These are phyloP conservation scores for Fraxinus anomala DNA, from an alignment of 257 asterid species.

Conservation along the genomic window DNA sequence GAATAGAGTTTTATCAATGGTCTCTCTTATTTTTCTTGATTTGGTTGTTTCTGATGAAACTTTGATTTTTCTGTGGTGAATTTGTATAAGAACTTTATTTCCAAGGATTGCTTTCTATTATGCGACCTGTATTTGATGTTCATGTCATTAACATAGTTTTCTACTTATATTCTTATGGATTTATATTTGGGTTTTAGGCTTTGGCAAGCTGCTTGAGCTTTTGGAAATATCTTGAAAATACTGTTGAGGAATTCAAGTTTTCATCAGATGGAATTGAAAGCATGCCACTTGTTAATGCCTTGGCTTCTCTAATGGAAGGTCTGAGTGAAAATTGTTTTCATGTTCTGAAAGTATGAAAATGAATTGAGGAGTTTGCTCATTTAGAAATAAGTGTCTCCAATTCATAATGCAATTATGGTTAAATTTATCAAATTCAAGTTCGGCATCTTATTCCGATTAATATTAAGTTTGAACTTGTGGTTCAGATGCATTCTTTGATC, in stretches of 20 bases:
- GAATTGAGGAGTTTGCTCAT: not conserved
- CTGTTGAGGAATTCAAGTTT: constrained; percentile 52
- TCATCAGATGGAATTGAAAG: constrained; percentile 39
- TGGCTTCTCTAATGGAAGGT: constrained; percentile 70
- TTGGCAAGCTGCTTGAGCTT: constrained; percentile 78
- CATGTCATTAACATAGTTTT: not conserved
- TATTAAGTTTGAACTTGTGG: not conserved
- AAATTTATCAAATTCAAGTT: not conserved
- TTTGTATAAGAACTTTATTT: not conserved
- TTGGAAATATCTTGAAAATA: constrained; percentile 44
- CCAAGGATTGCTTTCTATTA: not conserved
- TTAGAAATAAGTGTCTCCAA: constrained; percentile 11
- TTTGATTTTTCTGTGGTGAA: not conserved
- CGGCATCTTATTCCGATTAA: not conserved
- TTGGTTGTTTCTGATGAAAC: constrained; percentile 3
- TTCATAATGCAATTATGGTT: constrained; percentile 3
- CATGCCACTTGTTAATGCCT: constrained; percentile 60
- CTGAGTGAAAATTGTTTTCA: constrained; percentile 17
- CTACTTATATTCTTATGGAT: not conserved
- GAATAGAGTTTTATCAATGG: constrained; percentile 14
- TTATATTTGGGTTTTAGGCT: constrained; percentile 50
- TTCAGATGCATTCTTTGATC: not conserved
- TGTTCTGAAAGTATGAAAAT: constrained; percentile 14
- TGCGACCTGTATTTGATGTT: not conserved
- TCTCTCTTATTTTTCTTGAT: not conserved